phyloP scores from a whole-genome alignment of 176 grass and related monocot species.

The Miscanthus lutarioriparius region DNA sequence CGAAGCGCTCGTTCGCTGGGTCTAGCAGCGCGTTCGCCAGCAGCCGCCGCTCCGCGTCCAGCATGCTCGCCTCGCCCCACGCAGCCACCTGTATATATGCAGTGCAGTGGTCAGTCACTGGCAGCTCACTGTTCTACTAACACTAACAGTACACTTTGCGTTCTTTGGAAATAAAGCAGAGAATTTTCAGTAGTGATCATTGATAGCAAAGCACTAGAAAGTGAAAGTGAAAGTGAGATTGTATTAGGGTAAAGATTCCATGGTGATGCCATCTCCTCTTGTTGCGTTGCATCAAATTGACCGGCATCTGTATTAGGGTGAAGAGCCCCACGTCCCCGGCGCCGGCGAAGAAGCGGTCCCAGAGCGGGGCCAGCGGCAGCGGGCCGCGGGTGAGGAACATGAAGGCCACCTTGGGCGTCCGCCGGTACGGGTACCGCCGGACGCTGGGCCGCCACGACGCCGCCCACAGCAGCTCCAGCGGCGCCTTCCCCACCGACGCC shows the following conservation, averaged over 20 bases:
- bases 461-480: conserved; percentile 62
- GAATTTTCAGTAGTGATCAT: not conserved
- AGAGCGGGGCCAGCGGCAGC: conserved; percentile 68
- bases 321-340: not conserved
- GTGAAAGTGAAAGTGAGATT: not conserved
- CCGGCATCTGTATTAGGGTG: conserved; percentile 40
- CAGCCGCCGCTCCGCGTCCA: conserved; percentile 65
- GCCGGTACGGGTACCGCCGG: conserved; percentile 36
- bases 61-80: conserved; percentile 57
- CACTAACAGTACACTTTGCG: no score
- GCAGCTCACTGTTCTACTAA: no score
- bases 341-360: conserved; percentile 83
- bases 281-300: not conserved
- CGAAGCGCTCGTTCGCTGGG: conserved; percentile 57
- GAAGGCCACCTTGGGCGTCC: conserved; percentile 81
- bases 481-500: not conserved
- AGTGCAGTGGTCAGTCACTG: not conserved
- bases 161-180: not conserved
- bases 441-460: conserved; percentile 62
- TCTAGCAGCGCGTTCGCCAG: conserved; percentile 80
- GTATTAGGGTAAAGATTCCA: no score
- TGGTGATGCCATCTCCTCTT: not conserved
- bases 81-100: conserved; percentile 25
- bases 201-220: not conserved
- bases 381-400: conserved; percentile 90